Base-by-base conservation (phyloP, 495 filamentous ascomycete species). In the Hyaloscypha variabilis region DNA sequence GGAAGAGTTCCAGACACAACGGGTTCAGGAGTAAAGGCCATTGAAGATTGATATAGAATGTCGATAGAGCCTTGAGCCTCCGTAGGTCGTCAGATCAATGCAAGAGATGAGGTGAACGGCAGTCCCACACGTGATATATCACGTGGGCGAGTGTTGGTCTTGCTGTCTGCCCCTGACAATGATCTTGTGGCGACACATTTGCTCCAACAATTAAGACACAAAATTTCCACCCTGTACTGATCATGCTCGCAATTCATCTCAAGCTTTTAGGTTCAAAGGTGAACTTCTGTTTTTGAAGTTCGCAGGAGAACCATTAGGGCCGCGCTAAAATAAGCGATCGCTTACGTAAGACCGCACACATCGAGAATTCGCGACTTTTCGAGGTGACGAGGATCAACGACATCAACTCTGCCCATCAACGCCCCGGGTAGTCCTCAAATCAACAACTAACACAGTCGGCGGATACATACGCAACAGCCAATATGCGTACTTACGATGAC, bases 401-500 rank as follows among this genome's bases (percentile, higher is more conserved):
- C 65, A 69, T 57, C 59, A 65, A 56, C 60, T 34, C 66, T 63
- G 58, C 67, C 68, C 60, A 64, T 36, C 24, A 63, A 67, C 67
- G 61, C 69, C 55, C 51, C 46, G 66, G 65, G 63, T 66, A 71
- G 64, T 31, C 14, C 25, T 63, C 61, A 36, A 72, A 65, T 65
- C 57, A 50, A 67, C 64, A 62, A 58, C 50, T 59, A 67, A 68
- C 51, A 60, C 39, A 69, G 63, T 71, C 69, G 68, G 61, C 71
- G 69, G 67, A 66, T 64, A 63, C 31, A 24, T 64, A 67, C 68
- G 64, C 70, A 70, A 62, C 58, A 66, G 56, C 34, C 62, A 74
- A 68, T 21, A 74, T 74, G 72, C 69, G 72, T 68, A 72, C 70
- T 54, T 97, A 96, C 93, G 93, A 97, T 86, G 94, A 97, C 83